Evolutionary conservation across 2,329 filamentous ascomycete species (phyloP).

Genomic region (Fusarium abutilonis): DNA sequence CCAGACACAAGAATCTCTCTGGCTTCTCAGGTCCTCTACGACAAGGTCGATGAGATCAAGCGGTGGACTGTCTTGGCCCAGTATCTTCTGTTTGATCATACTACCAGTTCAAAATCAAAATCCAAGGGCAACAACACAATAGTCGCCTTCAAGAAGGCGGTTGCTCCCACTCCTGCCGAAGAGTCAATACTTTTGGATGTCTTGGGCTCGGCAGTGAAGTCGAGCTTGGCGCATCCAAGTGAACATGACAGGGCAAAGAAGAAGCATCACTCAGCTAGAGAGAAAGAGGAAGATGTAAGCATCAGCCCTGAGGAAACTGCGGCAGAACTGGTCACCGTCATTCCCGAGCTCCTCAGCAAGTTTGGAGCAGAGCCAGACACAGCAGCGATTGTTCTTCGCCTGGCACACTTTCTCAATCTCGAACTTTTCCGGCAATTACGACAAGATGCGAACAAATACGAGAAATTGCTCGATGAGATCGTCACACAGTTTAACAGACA

Average conservation of each 20-base stretch:
- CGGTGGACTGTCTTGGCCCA: conserved; percentile 90
- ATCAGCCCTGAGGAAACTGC: conserved; percentile 74
- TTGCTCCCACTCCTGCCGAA: conserved; percentile 78
- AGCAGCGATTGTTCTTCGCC: conserved; percentile 82
- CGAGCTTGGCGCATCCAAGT: conserved; percentile 71
- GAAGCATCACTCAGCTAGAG: conserved; percentile 68
- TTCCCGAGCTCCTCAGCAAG: conserved; percentile 89
- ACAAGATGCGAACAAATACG: conserved; percentile 84
- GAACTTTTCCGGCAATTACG: conserved; percentile 89
- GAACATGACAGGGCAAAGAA: conserved; percentile 72
- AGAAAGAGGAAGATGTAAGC: conserved; percentile 62
- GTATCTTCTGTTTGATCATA: conserved; percentile 93
- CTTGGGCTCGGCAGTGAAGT: conserved; percentile 82
- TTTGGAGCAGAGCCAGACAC: conserved; percentile 91
- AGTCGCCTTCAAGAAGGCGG: conserved; percentile 72
- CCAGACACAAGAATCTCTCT: conserved; percentile 85
- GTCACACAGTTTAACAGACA: conserved; percentile 95
- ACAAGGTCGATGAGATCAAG: conserved; percentile 80
- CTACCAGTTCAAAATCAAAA: conserved; percentile 65
- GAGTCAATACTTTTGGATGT: conserved; percentile 89
- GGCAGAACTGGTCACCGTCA: conserved; percentile 77
- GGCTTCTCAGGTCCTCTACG: conserved; percentile 85
- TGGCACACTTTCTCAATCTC: conserved; percentile 87
- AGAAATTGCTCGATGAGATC: conserved; percentile 86
- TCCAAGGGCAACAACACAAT: conserved; percentile 65